Evolutionary conservation across 164 flowering plant species (phyloP).

Genomic region (Houttuynia cordata): DNA sequence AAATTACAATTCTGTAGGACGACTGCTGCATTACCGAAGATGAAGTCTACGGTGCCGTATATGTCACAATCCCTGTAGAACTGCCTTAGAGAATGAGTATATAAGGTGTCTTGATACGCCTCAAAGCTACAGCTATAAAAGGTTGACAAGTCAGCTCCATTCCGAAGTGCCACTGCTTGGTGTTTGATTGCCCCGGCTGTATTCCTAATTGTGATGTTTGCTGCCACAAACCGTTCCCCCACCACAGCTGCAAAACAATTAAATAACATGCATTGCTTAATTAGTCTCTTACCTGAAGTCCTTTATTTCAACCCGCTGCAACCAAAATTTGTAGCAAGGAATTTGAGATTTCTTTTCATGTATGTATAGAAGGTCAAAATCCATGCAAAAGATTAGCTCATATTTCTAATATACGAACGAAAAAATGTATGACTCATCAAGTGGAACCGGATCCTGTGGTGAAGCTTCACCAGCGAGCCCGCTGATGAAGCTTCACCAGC

Average conservation of each 20-base stretch:
- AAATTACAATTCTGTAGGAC: conserved; percentile 48
- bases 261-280: too few species aligned
- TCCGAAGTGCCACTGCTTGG: conserved; percentile 63
- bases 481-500: too few species aligned
- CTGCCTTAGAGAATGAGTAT: conserved; percentile 28
- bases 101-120: conserved; percentile 33
- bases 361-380: too few species aligned
- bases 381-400: too few species aligned
- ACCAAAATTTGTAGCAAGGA: too few species aligned
- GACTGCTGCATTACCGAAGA: conserved; percentile 58
- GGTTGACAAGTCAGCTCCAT: conserved; percentile 45
- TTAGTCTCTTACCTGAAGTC: too few species aligned
- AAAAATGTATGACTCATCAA: too few species aligned
- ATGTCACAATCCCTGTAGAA: conserved; percentile 34
- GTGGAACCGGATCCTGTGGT: too few species aligned
- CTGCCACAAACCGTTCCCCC: conserved; percentile 30
- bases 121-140: conserved; percentile 33
- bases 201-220: conserved; percentile 43
- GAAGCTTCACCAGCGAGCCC: too few species aligned
- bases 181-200: conserved; percentile 55
- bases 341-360: too few species aligned
- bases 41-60: conserved; percentile 66
- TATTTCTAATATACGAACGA: too few species aligned
- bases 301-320: too few species aligned
- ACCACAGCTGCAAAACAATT: conserved; percentile 32